Evolutionary conservation across 768 basidiomycete genomes (phyloP), one percentile per base, ranked within the genome.

Genomic region (Leccinum variicolor): DNA sequence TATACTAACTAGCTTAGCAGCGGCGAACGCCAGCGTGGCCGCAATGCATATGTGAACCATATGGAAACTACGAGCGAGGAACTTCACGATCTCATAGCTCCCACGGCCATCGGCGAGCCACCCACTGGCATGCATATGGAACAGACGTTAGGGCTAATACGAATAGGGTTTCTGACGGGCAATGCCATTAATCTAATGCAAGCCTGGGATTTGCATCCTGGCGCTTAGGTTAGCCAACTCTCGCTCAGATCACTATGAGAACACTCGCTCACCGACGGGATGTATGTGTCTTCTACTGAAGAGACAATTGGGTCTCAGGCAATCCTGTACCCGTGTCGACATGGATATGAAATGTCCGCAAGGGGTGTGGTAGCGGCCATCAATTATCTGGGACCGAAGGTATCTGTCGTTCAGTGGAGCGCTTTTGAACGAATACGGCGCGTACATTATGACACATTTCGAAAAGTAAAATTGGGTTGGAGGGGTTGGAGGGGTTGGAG

Each of bases 391-490:
- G 34, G 57, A 47, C 29, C 31, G 49, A 26, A 53, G n/a, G n/a
- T 34, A 29, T 46, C 26, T 33, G 17, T 13, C 3, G 46, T 59
- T 36, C 56, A 59, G 23, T 34, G 23, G 50, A 15, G 25, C 28
- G n/a, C 39, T 50, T 39, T 25, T n/a, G 33, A 28, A 33, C 52
- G 50, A 46, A 43, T 43, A 31, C 57, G 31, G 60, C 39, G 76
- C 84, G 50, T 64, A 89, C 89, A 72, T 90, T 89, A 73, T 87
- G 81, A 70, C 89, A 90, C 89, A 90, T 90, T 54, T 62, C 15
- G 54, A 56, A 28, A 55, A 56, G 59, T 55, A 55, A 53, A 54
- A 21, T 21, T 43, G 41, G 62, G 49, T 52, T 57, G 57, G 60
- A 62, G 39, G 39, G 39, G 39, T 62, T 50, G 62, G 60, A 51